Conservation (phyloP, 768 basidiomycete species). For the Lactifluus piperatus region DNA sequence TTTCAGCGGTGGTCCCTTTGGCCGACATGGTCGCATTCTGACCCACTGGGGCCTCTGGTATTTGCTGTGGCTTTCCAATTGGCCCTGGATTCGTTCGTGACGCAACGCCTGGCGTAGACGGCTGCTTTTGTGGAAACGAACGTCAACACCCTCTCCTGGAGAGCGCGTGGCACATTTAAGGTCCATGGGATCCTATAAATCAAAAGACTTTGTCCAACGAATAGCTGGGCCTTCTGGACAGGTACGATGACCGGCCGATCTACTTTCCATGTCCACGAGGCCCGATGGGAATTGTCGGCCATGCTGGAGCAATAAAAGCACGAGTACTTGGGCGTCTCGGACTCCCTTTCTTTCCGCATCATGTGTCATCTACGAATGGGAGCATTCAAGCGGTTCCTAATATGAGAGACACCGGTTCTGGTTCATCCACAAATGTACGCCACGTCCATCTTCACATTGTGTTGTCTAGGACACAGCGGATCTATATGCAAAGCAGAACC, state of each 20-base stretch:
- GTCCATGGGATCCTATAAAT: background rate
- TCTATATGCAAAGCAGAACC: background rate
- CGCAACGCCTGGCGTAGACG: background rate
- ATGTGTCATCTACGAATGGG: background rate
- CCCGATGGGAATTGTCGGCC: background rate
- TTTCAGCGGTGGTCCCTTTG: constrained; percentile 6
- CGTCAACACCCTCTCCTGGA: background rate
- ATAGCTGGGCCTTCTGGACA: background rate
- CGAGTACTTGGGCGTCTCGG: background rate
- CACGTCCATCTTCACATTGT: background rate
- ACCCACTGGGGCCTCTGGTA: background rate
- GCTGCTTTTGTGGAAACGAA: background rate
- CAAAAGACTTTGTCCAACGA: background rate
- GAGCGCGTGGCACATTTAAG: background rate
- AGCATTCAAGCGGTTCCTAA: background rate
- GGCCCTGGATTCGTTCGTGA: background rate
- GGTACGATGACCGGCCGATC: constrained; percentile 8
- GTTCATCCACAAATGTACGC: background rate
- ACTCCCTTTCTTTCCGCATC: background rate
- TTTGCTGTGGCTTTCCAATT: constrained; percentile 7
- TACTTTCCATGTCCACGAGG: background rate
- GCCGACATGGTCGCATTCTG: constrained; percentile 1
- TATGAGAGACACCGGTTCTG: background rate
- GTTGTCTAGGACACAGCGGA: background rate
- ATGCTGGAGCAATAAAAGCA: background rate